These are phyloP conservation scores for Ophiobolus disseminans DNA, from an alignment of 2,329 filamentous ascomycete genomes.

Conservation along the genomic window DNA sequence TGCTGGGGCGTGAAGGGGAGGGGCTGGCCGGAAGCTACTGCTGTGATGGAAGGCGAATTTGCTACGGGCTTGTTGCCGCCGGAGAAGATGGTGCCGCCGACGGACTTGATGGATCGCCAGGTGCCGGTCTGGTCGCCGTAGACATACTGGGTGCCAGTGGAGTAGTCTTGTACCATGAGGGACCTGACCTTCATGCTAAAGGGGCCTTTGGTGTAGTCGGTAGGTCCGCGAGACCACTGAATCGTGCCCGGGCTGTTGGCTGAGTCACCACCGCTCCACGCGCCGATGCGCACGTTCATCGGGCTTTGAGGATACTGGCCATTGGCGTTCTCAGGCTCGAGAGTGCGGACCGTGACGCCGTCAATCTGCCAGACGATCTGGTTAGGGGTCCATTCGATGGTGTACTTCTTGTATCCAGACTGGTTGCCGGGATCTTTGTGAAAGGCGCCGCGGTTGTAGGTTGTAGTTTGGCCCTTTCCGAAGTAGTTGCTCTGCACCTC, in stretches of 20 bases:
- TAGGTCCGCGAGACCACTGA: slow-evolving; percentile 84
- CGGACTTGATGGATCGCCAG: slow-evolving; percentile 81
- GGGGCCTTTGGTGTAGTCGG: slow-evolving; percentile 82
- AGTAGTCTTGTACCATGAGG: slow-evolving; percentile 85
- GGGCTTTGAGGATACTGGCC: slow-evolving; percentile 91
- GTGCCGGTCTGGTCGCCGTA: slow-evolving; percentile 80
- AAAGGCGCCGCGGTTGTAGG: slow-evolving; percentile 87
- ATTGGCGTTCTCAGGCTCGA: slow-evolving; percentile 73
- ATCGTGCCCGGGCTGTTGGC: slow-evolving; percentile 82
- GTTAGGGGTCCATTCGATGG: slow-evolving; percentile 86
- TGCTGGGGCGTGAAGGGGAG: slow-evolving; percentile 73
- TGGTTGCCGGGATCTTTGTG: slow-evolving; percentile 75
- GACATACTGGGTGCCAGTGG: slow-evolving; percentile 82
- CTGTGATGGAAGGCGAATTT: slow-evolving; percentile 67
- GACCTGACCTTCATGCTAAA: slow-evolving; percentile 85
- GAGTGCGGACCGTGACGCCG: slow-evolving; percentile 76
- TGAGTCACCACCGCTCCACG: slow-evolving; percentile 90
- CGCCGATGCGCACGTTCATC: slow-evolving; percentile 90
- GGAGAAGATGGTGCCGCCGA: slow-evolving; percentile 77
- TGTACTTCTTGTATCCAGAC: slow-evolving; percentile 80
- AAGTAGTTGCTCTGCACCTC: slow-evolving; percentile 98
- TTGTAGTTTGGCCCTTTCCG: slow-evolving; percentile 83
- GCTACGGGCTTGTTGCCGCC: slow-evolving; percentile 62
- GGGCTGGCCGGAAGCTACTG: slow-evolving; percentile 66
- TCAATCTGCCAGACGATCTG: slow-evolving; percentile 89